Evolutionary conservation across 306 rosid genomes (phyloP), one percentile per base, ranked within the genome.

Genomic region (Hippophae rhamnoides): DNA sequence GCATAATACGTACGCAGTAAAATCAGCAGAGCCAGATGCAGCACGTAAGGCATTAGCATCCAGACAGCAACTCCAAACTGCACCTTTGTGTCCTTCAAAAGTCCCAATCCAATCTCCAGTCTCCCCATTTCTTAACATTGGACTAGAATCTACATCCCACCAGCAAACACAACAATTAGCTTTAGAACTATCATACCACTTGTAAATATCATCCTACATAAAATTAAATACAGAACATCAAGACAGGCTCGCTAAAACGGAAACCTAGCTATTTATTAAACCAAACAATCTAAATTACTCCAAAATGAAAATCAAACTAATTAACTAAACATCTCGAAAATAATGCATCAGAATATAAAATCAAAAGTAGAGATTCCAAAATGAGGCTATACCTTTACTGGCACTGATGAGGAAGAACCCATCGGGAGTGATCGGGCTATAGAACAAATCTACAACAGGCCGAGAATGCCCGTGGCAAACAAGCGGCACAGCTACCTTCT

Each of bases 71-170:
- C 97, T 89, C 97, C 97, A 89, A 1, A 85, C 97, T 0, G 97
- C 97, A 69, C 97, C 97, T 74, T 89, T 89, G 70, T 89, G 97
- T 40, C 97, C 95, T 78, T 85, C 89, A 74, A 85, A 89, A 5
- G 97, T 89, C 43, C 97, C 97, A 65, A 89, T 83, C 97, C 95
- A 89, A 65, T 89, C 97, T 47, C 97, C 97, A 38, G 90, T 89
- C 72, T 89, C 95, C 59, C 95, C 95, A 68, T 89, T 85, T 73
- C 97, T 81, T 25, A 89, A 83, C 97, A 89, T 89, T 6, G 97
- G 97, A 64, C 79, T 85, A 58, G 89, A 78, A 83, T 89, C 94
- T 89, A 46, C 43, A 54, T 46, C 52, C 52, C 55, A 73, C 48
- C 43, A 40, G 49, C 23, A 52, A 56, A 45, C 52, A 7, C 27